These are phyloP conservation scores for Coniochaeta prunicola DNA, from an alignment of 2,329 filamentous ascomycete genomes.

Conservation along the genomic window DNA sequence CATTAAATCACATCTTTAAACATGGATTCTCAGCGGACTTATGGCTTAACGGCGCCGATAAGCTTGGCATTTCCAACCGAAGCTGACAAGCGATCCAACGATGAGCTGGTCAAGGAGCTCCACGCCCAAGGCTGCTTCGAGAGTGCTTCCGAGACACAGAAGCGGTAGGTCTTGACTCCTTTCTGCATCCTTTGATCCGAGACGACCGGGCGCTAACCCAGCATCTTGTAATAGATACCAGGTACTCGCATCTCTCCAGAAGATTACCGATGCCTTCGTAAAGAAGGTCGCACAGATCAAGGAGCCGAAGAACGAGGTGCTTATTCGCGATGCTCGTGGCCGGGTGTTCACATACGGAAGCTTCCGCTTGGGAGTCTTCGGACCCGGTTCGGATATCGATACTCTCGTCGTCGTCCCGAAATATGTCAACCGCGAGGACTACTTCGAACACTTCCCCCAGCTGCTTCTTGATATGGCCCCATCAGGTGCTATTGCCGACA, in stretches of 20 bases:
- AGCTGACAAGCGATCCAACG: slow-evolving; percentile 68
- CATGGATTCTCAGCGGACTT: background rate
- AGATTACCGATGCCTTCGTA: slow-evolving; percentile 80
- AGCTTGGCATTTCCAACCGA: slow-evolving; percentile 70
- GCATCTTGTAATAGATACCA: slow-evolving; percentile 41
- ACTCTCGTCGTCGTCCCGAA: slow-evolving; percentile 88
- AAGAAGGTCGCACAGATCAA: slow-evolving; percentile 69
- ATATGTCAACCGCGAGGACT: slow-evolving; percentile 82
- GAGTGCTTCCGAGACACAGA: slow-evolving; percentile 70
- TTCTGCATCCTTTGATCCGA: background rate
- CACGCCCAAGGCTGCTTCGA: slow-evolving; percentile 91
- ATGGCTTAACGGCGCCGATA: slow-evolving; percentile 77
- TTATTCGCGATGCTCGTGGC: slow-evolving; percentile 78
- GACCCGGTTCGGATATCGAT: slow-evolving; percentile 95
- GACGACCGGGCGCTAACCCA: background rate
- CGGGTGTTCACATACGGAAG: slow-evolving; percentile 96
- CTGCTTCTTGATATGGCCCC: slow-evolving; percentile 71
- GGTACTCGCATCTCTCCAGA: slow-evolving; percentile 70
- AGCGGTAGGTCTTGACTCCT: slow-evolving; percentile 48
- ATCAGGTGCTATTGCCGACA: slow-evolving; percentile 71
- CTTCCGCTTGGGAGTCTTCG: slow-evolving; percentile 88
- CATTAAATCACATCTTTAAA: background rate
- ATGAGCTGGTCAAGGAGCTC: slow-evolving; percentile 74
- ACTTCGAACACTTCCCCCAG: slow-evolving; percentile 82
- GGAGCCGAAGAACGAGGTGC: slow-evolving; percentile 62